phyloP scores from a whole-genome alignment of 106 monocot species.

The Dendrobium huoshanense region DNA sequence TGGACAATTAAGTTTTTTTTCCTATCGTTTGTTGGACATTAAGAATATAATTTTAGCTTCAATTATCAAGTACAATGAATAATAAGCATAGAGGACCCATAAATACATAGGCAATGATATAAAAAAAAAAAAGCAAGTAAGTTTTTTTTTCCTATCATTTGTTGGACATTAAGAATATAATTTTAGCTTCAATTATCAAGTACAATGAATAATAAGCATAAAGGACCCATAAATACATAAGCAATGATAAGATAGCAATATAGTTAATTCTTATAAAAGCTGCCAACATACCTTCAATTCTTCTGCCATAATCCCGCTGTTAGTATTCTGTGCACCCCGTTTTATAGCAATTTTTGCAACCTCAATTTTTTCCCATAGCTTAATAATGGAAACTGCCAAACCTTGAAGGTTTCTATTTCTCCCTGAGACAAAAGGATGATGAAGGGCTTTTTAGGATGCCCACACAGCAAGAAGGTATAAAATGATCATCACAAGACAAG shows the following conservation, averaged over 20 bases:
- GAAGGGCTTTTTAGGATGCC: background rate
- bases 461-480: background rate
- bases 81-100: background rate
- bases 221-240: background rate
- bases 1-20: background rate
- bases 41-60: background rate
- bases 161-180: background rate
- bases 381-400: constrained; percentile 77
- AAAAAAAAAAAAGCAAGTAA: too few relatives aligned
- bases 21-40: background rate
- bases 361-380: constrained; percentile 96
- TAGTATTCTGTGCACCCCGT: constrained; percentile 73
- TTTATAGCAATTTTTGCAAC: constrained; percentile 95
- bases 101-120: background rate
- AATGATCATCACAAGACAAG: constrained; percentile 1
- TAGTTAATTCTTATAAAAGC: background rate
- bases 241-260: background rate
- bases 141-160: background rate
- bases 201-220: background rate
- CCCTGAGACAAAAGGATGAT: constrained; percentile 24
- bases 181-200: background rate
- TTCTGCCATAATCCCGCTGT: constrained; percentile 67
- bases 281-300: constrained; percentile 71
- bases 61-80: background rate
- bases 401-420: constrained; percentile 93